Evolutionary conservation across 2,329 filamentous ascomycete genomes (phyloP).

Genomic region (Ophiognomonia clavigignenti-juglandacearum): DNA sequence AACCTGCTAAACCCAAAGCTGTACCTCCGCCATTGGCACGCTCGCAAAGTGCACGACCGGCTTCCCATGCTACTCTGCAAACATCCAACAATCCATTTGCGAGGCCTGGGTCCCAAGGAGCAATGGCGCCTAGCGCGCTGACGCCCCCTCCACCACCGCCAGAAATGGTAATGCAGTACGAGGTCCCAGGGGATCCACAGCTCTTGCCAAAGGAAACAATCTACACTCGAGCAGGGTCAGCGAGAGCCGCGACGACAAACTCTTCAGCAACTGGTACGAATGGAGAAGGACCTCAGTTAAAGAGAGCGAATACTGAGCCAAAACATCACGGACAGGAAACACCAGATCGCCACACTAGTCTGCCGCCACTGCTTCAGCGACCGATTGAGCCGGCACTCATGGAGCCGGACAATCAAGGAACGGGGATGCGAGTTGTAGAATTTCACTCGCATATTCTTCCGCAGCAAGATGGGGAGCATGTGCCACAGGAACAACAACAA

Average conservation of each 20-base stretch:
- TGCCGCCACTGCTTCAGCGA: conserved; percentile 8
- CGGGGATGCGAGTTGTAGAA: background rate
- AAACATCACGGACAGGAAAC: conserved; percentile 14
- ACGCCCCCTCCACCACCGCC: background rate
- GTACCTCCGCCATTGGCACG: background rate
- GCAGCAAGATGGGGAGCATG: too few relatives aligned
- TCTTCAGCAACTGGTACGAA: conserved; percentile 14
- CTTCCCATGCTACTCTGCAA: background rate
- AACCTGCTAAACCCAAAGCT: too few relatives aligned
- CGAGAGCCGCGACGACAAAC: conserved; percentile 11
- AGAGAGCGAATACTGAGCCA: conserved; percentile 18
- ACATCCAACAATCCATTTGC: background rate
- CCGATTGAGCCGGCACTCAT: background rate
- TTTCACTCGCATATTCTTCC: too few relatives aligned
- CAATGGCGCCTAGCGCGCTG: background rate
- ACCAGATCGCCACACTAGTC: conserved; percentile 1
- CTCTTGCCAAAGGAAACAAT: conserved; percentile 37
- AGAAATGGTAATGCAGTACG: conserved; percentile 30
- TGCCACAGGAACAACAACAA: too few relatives aligned
- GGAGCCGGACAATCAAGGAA: background rate
- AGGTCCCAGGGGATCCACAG: conserved; percentile 38
- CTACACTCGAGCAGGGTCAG: conserved; percentile 29
- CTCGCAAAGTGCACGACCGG: background rate
- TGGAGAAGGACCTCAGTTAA: conserved; percentile 14
- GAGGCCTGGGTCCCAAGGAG: background rate